These are phyloP conservation scores for Skeletonema marinoi DNA, from an alignment of 108 stramenopile genomes.

Conservation along the genomic window DNA sequence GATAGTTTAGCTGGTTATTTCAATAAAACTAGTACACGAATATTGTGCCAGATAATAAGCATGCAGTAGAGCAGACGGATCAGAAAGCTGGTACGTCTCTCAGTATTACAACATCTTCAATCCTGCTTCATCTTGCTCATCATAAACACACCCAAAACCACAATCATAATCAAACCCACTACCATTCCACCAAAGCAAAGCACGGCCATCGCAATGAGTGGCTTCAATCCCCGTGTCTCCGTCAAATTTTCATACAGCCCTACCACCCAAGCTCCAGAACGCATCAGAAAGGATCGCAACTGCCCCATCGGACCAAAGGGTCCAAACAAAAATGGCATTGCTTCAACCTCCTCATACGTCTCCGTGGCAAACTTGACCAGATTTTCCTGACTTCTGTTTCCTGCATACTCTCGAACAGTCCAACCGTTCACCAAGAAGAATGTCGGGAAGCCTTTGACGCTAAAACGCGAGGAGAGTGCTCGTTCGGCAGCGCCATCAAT, in stretches of 20 bases:
- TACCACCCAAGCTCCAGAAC: slow-evolving; percentile 48
- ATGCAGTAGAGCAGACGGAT: no score
- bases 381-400: slow-evolving; percentile 50
- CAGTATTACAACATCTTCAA: slow-evolving; percentile 5
- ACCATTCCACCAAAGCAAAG: slow-evolving; percentile 23
- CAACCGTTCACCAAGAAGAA: slow-evolving; percentile 81
- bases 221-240: slow-evolving; percentile 36
- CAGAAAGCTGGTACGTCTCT: neutral
- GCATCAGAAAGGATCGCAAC: slow-evolving; percentile 58
- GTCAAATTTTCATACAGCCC: slow-evolving; percentile 56
- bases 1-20: no score
- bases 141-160: slow-evolving; percentile 36
- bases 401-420: slow-evolving; percentile 72
- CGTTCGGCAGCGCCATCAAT: slow-evolving; percentile 75
- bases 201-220: slow-evolving; percentile 31
- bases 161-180: slow-evolving; percentile 34
- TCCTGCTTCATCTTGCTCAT: slow-evolving; percentile 47
- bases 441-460: slow-evolving; percentile 72
- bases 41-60: no score
- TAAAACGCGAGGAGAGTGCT: slow-evolving; percentile 68
- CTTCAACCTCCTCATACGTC: slow-evolving; percentile 41
- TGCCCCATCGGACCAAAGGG: slow-evolving; percentile 85
- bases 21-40: no score
- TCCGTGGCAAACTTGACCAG: slow-evolving; percentile 66
- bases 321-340: slow-evolving; percentile 37